phyloP scores from a whole-genome alignment of 2,329 filamentous ascomycete species.

The Fusarium pseudoanthophilum region DNA sequence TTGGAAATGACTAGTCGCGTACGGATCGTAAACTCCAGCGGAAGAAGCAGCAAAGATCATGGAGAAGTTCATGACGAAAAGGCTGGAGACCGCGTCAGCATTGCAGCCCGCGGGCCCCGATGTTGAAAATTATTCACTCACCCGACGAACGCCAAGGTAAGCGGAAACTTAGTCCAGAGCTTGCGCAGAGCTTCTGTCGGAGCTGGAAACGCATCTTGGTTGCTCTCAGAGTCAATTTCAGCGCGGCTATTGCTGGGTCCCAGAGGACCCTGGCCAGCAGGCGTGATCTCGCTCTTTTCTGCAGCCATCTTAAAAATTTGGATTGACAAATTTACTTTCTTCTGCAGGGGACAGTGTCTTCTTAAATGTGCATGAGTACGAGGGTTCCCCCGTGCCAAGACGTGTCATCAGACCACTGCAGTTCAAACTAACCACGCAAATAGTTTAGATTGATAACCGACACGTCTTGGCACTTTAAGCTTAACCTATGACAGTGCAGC shows the following conservation, averaged over 20 bases:
- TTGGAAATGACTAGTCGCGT: constrained; percentile 22
- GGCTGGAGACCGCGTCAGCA: not conserved
- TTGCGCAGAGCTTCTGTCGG: not conserved
- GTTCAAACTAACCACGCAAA: not conserved
- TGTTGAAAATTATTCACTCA: not conserved
- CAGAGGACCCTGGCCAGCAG: not conserved
- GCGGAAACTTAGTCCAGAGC: not conserved
- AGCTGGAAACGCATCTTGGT: not conserved
- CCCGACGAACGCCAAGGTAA: not conserved
- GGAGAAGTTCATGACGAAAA: constrained; percentile 22
- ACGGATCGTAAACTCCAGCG: constrained; percentile 16
- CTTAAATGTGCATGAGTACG: not conserved
- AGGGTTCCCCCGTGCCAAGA: not conserved
- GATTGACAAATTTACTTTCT: not conserved
- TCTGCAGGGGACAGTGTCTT: fast-evolving
- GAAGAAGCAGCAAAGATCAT: constrained; percentile 26
- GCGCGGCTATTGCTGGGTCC: too few relatives aligned
- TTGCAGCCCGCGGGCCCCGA: not conserved
- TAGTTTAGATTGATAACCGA: not conserved
- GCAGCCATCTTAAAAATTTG: not conserved
- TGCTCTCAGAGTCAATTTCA: not conserved
- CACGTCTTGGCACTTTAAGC: not conserved
- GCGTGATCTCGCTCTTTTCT: not conserved
- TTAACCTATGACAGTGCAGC: not conserved
- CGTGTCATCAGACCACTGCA: not conserved